Evolutionary conservation across 73 alveolate genomes (phyloP).

Genomic region (Tetrahymena malaccensis): DNA sequence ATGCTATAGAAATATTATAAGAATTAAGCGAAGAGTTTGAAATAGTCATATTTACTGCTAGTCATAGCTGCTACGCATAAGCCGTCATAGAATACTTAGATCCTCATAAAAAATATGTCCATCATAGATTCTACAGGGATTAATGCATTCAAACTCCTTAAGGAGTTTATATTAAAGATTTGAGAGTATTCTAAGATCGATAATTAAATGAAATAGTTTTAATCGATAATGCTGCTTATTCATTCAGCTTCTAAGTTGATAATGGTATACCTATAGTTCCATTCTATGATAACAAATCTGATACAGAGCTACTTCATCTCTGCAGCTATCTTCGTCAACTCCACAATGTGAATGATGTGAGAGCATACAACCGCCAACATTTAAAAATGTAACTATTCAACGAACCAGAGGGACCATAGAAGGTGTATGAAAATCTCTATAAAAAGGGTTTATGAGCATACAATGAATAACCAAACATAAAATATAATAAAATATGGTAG

Average conservation of each 20-base stretch:
- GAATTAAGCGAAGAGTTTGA: conserved; percentile 47
- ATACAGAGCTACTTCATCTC: conserved; percentile 46
- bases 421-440: neutral
- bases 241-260: conserved; percentile 67
- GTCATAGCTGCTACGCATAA: conserved; percentile 53
- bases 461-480: neutral
- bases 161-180: conserved; percentile 58
- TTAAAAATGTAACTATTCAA: neutral
- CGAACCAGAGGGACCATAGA: neutral
- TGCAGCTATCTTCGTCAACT: neutral
- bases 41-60: conserved; percentile 59
- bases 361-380: neutral
- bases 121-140: conserved; percentile 50
- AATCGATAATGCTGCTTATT: conserved; percentile 78
- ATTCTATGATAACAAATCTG: conserved; percentile 76
- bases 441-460: neutral
- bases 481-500: neutral
- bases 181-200: conserved; percentile 42
- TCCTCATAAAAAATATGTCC: conserved; percentile 48
- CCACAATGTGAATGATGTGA: neutral
- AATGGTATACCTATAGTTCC: conserved; percentile 89
- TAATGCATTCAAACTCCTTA: conserved; percentile 49
- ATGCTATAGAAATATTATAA: conserved; percentile 16
- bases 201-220: conserved; percentile 57
- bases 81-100: conserved; percentile 45